Base-by-base conservation (phyloP, 352 stramenopile species). In the Phytophthora ramorum region DNA sequence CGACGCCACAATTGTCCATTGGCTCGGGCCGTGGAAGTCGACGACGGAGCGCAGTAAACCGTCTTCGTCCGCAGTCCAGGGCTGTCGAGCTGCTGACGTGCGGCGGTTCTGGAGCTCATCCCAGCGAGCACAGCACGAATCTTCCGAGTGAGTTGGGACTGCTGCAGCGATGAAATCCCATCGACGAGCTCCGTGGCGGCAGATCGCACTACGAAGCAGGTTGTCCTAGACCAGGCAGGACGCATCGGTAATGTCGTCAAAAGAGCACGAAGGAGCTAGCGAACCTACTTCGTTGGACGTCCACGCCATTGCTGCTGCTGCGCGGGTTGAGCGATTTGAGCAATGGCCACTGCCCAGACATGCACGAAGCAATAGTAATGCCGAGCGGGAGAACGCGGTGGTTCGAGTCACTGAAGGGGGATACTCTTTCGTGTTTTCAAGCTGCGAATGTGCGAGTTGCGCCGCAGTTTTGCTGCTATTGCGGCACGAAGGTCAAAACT, bases 1-100 rank as follows among this genome's bases (percentile, higher is more conserved):
- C 1, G 78, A 85, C 8, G 87, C 77, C 35, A 90, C 75, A 2
- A 92, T 60, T 1, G 75, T 46, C 87, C 87, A 96, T 28, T 78
- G 77, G 13, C 71, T 71, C 0, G 57, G 40, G 10, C 84, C 81
- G 32, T 91, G 76, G 17, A 55, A 40, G 1, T 34, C 30, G 4
- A 94, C 83, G 0, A 89, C 47, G 4, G 68, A 48, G 12, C 50
- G 37, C 34, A 94, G 60, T 10, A 48, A n/a, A 0, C 22, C 19
- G 50, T 95, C 87, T 69, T 95, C 85, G 0, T 63, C 37, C 0
- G 35, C 2, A 0, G 63, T 75, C 83, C 83, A 91, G 4, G 71
- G 66, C 13, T 61, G 69, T 37, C 68, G 69, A 55, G 71, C 79
- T 13, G 61, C 46, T 0, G 58, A 41, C 0, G 58, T 61, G 10